phyloP scores from a whole-genome alignment of 2,329 filamentous ascomycete genomes.

The Sphaerulina musiva region DNA sequence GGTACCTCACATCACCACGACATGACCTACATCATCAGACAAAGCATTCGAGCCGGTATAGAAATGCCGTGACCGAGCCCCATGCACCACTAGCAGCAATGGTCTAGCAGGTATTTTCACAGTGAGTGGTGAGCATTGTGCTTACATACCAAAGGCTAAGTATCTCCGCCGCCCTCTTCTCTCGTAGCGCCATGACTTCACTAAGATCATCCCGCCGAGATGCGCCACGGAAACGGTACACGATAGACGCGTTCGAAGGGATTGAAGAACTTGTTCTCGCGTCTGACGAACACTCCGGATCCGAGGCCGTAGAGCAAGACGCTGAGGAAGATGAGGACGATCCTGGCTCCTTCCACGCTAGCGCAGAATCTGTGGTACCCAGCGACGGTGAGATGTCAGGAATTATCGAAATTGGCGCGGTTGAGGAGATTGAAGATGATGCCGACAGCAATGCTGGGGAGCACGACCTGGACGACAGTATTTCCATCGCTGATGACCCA shows the following conservation, averaged over 20 bases:
- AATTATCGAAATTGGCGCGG: slow-evolving; percentile 23
- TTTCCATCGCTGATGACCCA: slow-evolving; percentile 24
- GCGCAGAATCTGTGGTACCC: slow-evolving; percentile 17
- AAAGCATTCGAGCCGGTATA: not conserved
- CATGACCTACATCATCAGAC: not conserved
- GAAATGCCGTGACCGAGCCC: too few species aligned
- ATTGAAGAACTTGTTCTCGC: slow-evolving; percentile 25
- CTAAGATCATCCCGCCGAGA: slow-evolving; percentile 21
- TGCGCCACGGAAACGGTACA: slow-evolving; percentile 29
- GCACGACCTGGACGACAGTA: slow-evolving; percentile 31
- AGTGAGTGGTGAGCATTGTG: slow-evolving; percentile 3
- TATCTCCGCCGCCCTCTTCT: slow-evolving; percentile 1
- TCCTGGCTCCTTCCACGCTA: slow-evolving; percentile 34
- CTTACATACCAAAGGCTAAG: slow-evolving; percentile 8
- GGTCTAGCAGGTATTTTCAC: not conserved
- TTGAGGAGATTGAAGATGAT: slow-evolving; percentile 28
- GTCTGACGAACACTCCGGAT: not conserved
- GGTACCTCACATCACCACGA: not conserved
- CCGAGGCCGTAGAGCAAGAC: slow-evolving; percentile 7
- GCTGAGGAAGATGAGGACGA: slow-evolving; percentile 15
- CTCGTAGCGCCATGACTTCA: slow-evolving; percentile 12
- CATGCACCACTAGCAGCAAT: too few species aligned
- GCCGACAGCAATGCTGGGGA: slow-evolving; percentile 34
- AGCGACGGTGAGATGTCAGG: slow-evolving; percentile 33
- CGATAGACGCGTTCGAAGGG: slow-evolving; percentile 34